Evolutionary conservation across 164 flowering plant genomes (phyloP), one percentile per base, ranked within the genome.

Genomic region (Tinospora cordifolia): DNA sequence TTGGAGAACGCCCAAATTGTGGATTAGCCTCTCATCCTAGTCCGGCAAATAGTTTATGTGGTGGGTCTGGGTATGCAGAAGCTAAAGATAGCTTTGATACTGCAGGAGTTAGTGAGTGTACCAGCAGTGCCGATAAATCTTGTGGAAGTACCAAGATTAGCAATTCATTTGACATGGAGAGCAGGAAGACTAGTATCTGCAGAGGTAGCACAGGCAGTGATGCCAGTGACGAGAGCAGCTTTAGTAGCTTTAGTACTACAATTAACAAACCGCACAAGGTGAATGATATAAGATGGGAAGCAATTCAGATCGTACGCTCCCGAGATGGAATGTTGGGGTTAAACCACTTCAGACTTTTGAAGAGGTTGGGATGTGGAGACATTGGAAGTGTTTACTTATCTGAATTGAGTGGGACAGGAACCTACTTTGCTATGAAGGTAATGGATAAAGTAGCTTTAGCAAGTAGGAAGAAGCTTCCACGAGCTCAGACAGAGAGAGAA

Each of bases 401-500:
- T 6, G 97, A 92, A 76, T 75, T 92, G 83, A 78, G 68, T 66
- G 90, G 95, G 38, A 84, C 91, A 0, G 75, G 71, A 73, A 79
- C 77, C 69, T 76, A 75, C 74, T 92, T 88, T 79, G 95, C 96
- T 15, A 85, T 90, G 88, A 92, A 92, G 78, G 87, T 92, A n/a
- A 92, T 90, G 97, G 83, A 92, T 72, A 92, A 92, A 78, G 81
- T 74, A 14, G 78, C 81, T 60, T 64, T 92, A 65, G 88, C 81
- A 0, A 76, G 88, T 69, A 68, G 93, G 74, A 92, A 92, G 82
- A 92, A 92, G 83, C 87, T 90, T 75, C 79, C 81, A 63, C 83
- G 97, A 75, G 93, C 93, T 72, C 97, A 92, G 78, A 92, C 91
- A 12, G 97, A 92, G 72, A 82, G 91, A 69, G 97, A 90, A 80